Conservation (phyloP, 139 green algal species). For the Cymbomonas tetramitiformis region DNA sequence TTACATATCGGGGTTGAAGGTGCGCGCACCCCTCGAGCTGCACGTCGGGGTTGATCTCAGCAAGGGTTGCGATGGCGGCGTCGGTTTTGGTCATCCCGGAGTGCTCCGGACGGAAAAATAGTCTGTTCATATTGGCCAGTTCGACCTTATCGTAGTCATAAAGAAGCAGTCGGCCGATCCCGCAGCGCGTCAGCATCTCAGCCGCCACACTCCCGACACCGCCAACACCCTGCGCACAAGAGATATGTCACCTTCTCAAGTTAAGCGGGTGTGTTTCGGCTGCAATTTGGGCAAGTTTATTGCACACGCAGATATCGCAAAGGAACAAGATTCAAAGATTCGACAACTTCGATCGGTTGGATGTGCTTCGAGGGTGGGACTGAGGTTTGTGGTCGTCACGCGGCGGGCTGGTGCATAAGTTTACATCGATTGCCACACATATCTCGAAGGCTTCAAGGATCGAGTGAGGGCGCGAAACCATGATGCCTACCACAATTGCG, state of each 20-base stretch:
- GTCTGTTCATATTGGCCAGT: conserved; percentile 95
- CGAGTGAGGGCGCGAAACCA: too few species aligned
- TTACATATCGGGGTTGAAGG: conserved; percentile 76
- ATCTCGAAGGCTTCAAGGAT: too few species aligned
- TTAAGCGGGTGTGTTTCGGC: not conserved
- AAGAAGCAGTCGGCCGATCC: conserved; percentile 78
- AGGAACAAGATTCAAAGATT: conserved; percentile 15
- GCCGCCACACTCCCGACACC: conserved; percentile 84
- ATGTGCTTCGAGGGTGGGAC: too few species aligned
- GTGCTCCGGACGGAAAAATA: conserved; percentile 89
- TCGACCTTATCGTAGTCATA: conserved; percentile 85
- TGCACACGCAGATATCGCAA: conserved; percentile 12
- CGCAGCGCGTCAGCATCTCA: conserved; percentile 92
- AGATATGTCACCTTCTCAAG: not conserved
- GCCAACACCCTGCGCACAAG: conserved; percentile 40
- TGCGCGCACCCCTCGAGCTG: conserved; percentile 84
- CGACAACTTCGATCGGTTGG: too few species aligned
- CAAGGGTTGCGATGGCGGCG: conserved; percentile 69
- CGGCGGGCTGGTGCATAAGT: too few species aligned
- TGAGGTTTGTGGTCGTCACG: too few species aligned
- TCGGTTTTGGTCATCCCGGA: conserved; percentile 93
- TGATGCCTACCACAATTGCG: too few species aligned
- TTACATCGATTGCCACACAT: too few species aligned
- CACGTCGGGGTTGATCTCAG: conserved; percentile 81
- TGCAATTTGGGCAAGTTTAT: not conserved